Evolutionary conservation across 441 rosid genomes (phyloP).

Genomic region (Syzygium malaccense): DNA sequence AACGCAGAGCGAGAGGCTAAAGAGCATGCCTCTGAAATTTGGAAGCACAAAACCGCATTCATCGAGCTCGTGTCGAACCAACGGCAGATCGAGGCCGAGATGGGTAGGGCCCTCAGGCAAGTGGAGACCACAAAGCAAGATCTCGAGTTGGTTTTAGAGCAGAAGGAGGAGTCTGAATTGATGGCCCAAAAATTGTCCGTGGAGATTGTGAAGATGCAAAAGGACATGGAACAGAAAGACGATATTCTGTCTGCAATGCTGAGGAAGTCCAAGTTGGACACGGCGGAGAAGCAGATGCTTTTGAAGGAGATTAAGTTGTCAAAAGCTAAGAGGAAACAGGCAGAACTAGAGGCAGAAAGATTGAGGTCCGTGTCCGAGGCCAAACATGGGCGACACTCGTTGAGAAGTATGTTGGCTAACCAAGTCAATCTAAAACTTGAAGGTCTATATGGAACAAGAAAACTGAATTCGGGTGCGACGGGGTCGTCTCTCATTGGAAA

Average conservation of each 20-base stretch:
- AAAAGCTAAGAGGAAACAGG: slow-evolving; percentile 60
- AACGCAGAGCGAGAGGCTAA: slow-evolving; percentile 42
- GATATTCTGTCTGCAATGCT: slow-evolving; percentile 65
- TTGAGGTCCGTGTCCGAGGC: slow-evolving; percentile 48
- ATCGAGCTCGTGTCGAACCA: slow-evolving; percentile 89
- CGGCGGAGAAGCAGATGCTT: slow-evolving; percentile 56
- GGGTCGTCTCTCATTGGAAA: slow-evolving; percentile 24
- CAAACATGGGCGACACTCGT: slow-evolving; percentile 54
- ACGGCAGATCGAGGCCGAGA: slow-evolving; percentile 78
- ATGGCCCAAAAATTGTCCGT: slow-evolving; percentile 48
- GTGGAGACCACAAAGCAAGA: slow-evolving; percentile 55
- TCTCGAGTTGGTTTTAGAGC: slow-evolving; percentile 31
- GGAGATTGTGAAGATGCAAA: slow-evolving; percentile 47
- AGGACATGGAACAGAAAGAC: slow-evolving; percentile 78
- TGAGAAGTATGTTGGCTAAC: slow-evolving; percentile 55
- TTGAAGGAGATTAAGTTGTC: slow-evolving; percentile 50
- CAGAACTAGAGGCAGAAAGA: slow-evolving; percentile 55
- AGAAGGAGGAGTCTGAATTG: slow-evolving; percentile 46
- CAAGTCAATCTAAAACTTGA: slow-evolving; percentile 34
- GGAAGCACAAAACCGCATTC: slow-evolving; percentile 86
- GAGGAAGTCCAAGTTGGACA: slow-evolving; percentile 64
- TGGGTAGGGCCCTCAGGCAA: slow-evolving; percentile 61
- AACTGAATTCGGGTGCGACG: neutral
- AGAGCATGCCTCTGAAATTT: slow-evolving; percentile 62
- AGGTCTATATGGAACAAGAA: slow-evolving; percentile 21